These are phyloP conservation scores for Colletotrichum sp. DNA, from an alignment of 2,329 filamentous ascomycete species.

Conservation along the genomic window DNA sequence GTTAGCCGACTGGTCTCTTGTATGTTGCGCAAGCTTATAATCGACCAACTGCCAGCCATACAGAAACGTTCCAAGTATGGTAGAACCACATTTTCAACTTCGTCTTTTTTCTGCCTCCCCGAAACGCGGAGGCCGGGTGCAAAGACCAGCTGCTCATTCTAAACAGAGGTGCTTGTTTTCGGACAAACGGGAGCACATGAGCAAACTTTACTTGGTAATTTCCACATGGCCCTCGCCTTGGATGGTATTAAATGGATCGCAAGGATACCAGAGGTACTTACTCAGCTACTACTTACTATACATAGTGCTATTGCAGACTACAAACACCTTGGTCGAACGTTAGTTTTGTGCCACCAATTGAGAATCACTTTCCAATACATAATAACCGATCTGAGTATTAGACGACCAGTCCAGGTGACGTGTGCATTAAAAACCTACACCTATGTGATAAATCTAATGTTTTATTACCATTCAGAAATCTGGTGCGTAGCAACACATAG, in stretches of 20 bases:
- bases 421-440: background rate
- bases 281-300: background rate
- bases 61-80: background rate
- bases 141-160: background rate
- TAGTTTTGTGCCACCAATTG: background rate
- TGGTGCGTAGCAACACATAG: background rate
- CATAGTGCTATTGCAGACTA: background rate
- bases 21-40: background rate
- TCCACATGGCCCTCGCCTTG: background rate
- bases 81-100: background rate
- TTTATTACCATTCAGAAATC: background rate
- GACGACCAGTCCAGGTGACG: rapidly evolving
- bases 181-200: background rate
- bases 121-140: background rate
- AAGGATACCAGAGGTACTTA: background rate
- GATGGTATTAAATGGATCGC: background rate
- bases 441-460: background rate
- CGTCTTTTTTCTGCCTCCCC: background rate
- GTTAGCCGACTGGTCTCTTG: background rate
- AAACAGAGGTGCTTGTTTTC: background rate
- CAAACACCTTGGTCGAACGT: background rate
- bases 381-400: background rate
- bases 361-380: background rate
- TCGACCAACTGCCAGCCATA: background rate
- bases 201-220: background rate